Evolutionary conservation across 2,329 filamentous ascomycete genomes (phyloP).

Genomic region (Monosporascus ibericus): DNA sequence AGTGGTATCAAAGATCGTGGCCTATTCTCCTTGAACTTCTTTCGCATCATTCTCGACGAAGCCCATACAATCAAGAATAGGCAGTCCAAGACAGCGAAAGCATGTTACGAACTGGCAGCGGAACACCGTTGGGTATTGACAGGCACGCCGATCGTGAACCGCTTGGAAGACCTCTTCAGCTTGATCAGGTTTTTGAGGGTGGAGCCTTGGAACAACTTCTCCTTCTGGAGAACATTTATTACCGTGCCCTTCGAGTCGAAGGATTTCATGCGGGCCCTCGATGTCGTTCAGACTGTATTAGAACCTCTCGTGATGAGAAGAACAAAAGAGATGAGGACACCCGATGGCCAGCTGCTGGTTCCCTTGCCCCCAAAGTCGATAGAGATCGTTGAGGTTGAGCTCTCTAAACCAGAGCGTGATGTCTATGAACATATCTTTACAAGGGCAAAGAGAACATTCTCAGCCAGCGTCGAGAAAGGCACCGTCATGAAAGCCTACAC

Average conservation of each 20-base stretch:
- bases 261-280: slow-evolving; percentile 85
- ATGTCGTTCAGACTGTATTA: slow-evolving; percentile 94
- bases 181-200: slow-evolving; percentile 88
- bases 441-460: slow-evolving; percentile 77
- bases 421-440: slow-evolving; percentile 90
- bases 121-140: slow-evolving; percentile 90
- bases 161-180: slow-evolving; percentile 89
- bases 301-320: slow-evolving; percentile 92
- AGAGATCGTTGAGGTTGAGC: slow-evolving; percentile 80
- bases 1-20: slow-evolving; percentile 63
- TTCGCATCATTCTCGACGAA: slow-evolving; percentile 91
- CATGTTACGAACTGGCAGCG: slow-evolving; percentile 84
- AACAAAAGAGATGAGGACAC: slow-evolving; percentile 98
- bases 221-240: slow-evolving; percentile 98
- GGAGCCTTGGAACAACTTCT: slow-evolving; percentile 98
- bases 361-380: slow-evolving; percentile 74
- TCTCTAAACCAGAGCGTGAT: slow-evolving; percentile 77
- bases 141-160: slow-evolving; percentile 94
- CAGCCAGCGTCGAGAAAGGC: slow-evolving; percentile 80
- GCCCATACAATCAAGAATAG: slow-evolving; percentile 89
- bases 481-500: slow-evolving; percentile 94
- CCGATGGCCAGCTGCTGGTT: slow-evolving; percentile 69
- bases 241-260: slow-evolving; percentile 95
- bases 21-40: slow-evolving; percentile 89
- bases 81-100: slow-evolving; percentile 87